These are phyloP conservation scores for Leishmania guyanensis DNA, from an alignment of 208 protist genomes.

Conservation along the genomic window DNA sequence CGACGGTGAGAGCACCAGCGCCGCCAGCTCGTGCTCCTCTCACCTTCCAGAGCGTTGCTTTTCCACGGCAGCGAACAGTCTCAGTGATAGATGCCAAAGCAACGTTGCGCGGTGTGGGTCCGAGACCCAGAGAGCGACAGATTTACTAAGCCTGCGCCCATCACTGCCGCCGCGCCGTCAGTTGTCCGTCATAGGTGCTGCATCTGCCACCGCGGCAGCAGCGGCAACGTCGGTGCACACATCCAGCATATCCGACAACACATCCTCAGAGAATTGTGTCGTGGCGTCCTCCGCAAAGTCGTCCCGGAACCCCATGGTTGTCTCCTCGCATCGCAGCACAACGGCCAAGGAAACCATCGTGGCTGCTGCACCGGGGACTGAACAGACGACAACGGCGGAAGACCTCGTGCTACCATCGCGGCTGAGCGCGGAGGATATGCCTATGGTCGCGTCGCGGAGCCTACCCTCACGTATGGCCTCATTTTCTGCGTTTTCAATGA, in stretches of 20 bases:
- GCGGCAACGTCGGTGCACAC: neutral
- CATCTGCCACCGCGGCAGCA: neutral
- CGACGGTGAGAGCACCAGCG: conserved; percentile 5
- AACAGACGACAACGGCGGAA: neutral
- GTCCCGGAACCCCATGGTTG: neutral
- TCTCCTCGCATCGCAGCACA: neutral
- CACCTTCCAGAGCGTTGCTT: conserved; percentile 23
- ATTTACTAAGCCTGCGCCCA: conserved; percentile 2
- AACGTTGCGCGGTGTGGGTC: conserved; percentile 7
- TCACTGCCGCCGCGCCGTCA: conserved; percentile 24
- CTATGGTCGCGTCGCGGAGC: neutral
- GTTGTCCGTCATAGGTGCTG: conserved; percentile 5
- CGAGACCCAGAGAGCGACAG: neutral
- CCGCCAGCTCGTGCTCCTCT: conserved; percentile 9
- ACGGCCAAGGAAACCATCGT: neutral
- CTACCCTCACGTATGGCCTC: neutral
- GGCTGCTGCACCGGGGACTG: neutral
- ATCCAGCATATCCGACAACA: neutral
- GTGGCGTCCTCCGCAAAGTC: neutral
- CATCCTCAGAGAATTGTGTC: neutral
- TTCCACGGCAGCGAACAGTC: neutral
- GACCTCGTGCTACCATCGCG: neutral
- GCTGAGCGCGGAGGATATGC: conserved; percentile 4
- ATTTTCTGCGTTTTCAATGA: neutral
- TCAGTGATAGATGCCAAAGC: conserved; percentile 1